Conservation (phyloP, 1,139 yeast species). For the Pichia sp. region DNA sequence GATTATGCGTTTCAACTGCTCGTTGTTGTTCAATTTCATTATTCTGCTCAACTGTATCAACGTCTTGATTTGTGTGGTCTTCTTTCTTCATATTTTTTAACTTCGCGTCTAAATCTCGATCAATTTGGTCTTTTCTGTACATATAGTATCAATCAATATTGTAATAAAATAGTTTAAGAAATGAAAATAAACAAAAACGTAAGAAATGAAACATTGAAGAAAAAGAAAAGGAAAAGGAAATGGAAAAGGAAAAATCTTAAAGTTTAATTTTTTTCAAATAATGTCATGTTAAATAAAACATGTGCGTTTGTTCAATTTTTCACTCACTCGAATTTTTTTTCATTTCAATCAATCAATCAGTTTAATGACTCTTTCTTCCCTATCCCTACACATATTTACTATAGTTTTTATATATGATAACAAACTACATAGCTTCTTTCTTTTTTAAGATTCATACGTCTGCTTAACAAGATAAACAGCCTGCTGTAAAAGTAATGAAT, state of each 20-base stretch:
- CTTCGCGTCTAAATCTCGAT: slow-evolving; percentile 16
- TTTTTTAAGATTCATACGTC: slow-evolving; percentile 1
- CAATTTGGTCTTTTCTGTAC: slow-evolving; percentile 21
- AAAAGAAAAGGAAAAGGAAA: no score
- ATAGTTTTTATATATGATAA: no score
- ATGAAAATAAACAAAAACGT: background rate
- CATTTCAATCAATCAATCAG: no score
- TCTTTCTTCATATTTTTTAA: slow-evolving; percentile 6
- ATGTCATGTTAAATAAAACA: no score
- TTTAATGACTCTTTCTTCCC: no score
- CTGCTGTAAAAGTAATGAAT: slow-evolving; percentile 6
- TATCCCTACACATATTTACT: no score
- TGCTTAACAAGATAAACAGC: slow-evolving; percentile 3
- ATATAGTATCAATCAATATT: slow-evolving; percentile 2
- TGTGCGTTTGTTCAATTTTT: no score
- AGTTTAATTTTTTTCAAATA: no score
- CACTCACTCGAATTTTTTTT: no score
- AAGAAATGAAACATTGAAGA: no score
- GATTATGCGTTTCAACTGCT: slow-evolving; percentile 18
- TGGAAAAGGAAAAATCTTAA: no score
- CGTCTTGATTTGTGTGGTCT: background rate
- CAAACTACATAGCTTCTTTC: no score
- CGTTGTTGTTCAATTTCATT: slow-evolving; percentile 3
- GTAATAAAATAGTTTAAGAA: background rate
- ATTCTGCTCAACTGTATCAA: background rate